Evolutionary conservation across 164 flowering plant genomes (phyloP).

Genomic region (Dillenia suffruticosa): DNA sequence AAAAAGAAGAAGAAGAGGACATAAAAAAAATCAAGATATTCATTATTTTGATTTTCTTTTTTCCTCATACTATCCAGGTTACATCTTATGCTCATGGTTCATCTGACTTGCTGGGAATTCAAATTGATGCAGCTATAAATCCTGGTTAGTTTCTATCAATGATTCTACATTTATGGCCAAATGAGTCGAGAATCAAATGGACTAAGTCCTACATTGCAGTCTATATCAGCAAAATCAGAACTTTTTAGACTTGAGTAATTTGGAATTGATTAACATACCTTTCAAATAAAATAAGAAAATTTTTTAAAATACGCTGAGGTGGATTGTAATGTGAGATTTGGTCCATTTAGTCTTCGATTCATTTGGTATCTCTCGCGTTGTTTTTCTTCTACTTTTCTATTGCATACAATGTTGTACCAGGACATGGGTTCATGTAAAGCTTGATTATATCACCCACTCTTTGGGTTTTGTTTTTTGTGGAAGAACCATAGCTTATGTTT

Average conservation of each 20-base stretch:
- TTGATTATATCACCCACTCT: neutral
- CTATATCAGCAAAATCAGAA: too few relatives aligned
- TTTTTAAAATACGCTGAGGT: too few relatives aligned
- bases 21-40: too few relatives aligned
- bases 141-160: constrained; percentile 58
- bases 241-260: too few relatives aligned
- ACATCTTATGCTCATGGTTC: constrained; percentile 98
- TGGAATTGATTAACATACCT: too few relatives aligned
- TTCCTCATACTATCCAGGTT: constrained; percentile 42
- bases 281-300: too few relatives aligned
- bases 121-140: constrained; percentile 99
- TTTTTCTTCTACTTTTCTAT: neutral
- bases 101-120: constrained; percentile 91
- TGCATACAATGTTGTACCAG: too few relatives aligned
- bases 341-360: neutral
- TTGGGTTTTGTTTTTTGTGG: constrained; percentile 10
- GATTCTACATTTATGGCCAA: too few relatives aligned
- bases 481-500: constrained; percentile 20
- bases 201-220: too few relatives aligned
- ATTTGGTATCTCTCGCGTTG: too few relatives aligned
- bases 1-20: too few relatives aligned
- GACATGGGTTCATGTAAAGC: neutral
- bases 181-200: too few relatives aligned
- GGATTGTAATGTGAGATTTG: neutral
- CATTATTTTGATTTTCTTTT: neutral